Percentiles rank a stretch among this genome's conserved stretches.
These are phyloP conservation scores for Phytophthora rubi DNA, from an alignment of 352 stramenopile species.

Conservation along the genomic window DNA sequence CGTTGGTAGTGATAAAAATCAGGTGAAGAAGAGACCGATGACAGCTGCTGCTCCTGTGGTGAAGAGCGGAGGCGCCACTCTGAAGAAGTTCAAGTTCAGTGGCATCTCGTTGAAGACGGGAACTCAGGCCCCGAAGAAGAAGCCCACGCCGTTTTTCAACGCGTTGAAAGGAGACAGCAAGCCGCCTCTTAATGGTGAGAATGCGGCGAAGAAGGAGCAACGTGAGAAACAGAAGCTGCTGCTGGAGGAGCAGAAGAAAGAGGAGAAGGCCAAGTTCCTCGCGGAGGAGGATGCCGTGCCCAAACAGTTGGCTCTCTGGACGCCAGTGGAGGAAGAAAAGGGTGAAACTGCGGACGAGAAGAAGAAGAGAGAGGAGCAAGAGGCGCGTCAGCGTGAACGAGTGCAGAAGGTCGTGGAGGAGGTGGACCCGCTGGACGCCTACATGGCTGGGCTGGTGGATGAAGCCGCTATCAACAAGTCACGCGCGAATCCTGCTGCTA, in stretches of 20 bases:
- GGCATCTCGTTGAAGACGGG: slow-evolving; percentile 69
- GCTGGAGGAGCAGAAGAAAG: slow-evolving; percentile 67
- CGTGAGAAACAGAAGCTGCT: slow-evolving; percentile 62
- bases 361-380: slow-evolving; percentile 52
- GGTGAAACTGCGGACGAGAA: slow-evolving; percentile 58
- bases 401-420: slow-evolving; percentile 81
- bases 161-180: slow-evolving; percentile 23
- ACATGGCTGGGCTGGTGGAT: slow-evolving; percentile 87
- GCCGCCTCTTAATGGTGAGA: slow-evolving; percentile 24
- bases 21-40: slow-evolving; percentile 18
- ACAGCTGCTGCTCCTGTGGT: slow-evolving; percentile 4
- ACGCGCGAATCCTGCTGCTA: slow-evolving; percentile 67
- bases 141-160: slow-evolving; percentile 31
- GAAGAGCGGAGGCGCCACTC: slow-evolving; percentile 19
- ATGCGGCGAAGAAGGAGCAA: slow-evolving; percentile 41
- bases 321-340: slow-evolving; percentile 62
- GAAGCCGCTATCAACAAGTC: slow-evolving; percentile 80
- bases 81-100: slow-evolving; percentile 75
- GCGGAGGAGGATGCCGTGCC: slow-evolving; percentile 75
- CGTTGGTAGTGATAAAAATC: not conserved
- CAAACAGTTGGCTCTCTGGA: slow-evolving; percentile 69
- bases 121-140: slow-evolving; percentile 18
- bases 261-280: slow-evolving; percentile 69
- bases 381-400: slow-evolving; percentile 57
- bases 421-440: slow-evolving; percentile 85